Percentiles rank a stretch among this genome's conserved stretches.
These are phyloP conservation scores for Coemansia sp. DNA, from an alignment of 192 early-diverging fungal species.

Conservation along the genomic window DNA sequence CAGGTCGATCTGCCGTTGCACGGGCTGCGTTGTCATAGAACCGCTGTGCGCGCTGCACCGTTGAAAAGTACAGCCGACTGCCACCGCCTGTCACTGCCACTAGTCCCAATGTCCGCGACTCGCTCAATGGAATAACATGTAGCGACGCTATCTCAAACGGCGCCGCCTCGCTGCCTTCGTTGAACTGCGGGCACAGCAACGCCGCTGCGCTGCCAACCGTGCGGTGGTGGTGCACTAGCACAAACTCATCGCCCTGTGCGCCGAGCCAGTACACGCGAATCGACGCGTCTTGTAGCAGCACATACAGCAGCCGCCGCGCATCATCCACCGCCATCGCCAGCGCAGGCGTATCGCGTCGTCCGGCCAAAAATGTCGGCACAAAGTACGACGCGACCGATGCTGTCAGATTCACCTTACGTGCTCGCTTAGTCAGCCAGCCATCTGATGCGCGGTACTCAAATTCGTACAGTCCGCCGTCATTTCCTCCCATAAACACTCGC, in stretches of 20 bases:
- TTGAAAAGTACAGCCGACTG: constrained; percentile 73
- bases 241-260: constrained; percentile 58
- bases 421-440: constrained; percentile 80
- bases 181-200: constrained; percentile 55
- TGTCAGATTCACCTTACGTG: constrained; percentile 75
- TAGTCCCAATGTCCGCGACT: constrained; percentile 69
- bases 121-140: constrained; percentile 62
- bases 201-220: constrained; percentile 52
- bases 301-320: constrained; percentile 68
- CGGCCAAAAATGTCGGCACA: constrained; percentile 65
- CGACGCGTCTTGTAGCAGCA: constrained; percentile 64
- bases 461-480: constrained; percentile 86
- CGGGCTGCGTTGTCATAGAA: constrained; percentile 18
- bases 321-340: constrained; percentile 69
- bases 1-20: constrained; percentile 42
- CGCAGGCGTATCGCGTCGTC: constrained; percentile 52
- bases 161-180: constrained; percentile 37
- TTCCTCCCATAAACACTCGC: constrained; percentile 87
- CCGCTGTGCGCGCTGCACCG: constrained; percentile 48
- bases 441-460: constrained; percentile 83
- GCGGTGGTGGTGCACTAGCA: constrained; percentile 52
- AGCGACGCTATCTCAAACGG: constrained; percentile 74
- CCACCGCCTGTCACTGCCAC: constrained; percentile 79
- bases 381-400: constrained; percentile 65
- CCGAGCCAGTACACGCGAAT: constrained; percentile 74